Evolutionary conservation across 176 grass and related monocot species (phyloP).

Genomic region (Aegilops longissima): DNA sequence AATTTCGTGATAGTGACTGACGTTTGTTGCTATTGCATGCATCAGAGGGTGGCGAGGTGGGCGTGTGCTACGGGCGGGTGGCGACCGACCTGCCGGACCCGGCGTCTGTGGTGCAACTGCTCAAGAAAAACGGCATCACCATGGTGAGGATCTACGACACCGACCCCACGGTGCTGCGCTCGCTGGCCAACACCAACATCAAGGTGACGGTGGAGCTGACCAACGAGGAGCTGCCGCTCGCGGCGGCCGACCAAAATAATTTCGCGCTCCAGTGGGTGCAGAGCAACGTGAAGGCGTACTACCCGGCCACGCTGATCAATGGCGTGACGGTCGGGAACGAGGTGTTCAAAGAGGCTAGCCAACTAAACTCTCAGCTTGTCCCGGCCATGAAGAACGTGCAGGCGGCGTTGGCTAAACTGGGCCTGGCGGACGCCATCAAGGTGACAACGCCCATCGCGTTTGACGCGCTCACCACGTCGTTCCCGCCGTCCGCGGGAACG

Average conservation of each 20-base stretch:
- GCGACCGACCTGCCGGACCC: slow-evolving; percentile 52
- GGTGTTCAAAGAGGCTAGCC: slow-evolving; percentile 44
- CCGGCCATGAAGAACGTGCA: slow-evolving; percentile 54
- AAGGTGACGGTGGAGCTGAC: slow-evolving; percentile 49
- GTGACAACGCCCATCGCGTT: slow-evolving; percentile 55
- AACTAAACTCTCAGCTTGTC: slow-evolving; percentile 21
- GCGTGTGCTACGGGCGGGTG: slow-evolving; percentile 64
- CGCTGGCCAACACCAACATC: slow-evolving; percentile 50
- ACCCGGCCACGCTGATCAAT: slow-evolving; percentile 51
- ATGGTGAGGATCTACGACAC: slow-evolving; percentile 64
- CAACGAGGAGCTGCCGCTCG: slow-evolving; percentile 41
- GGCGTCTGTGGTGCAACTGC: slow-evolving; percentile 49
- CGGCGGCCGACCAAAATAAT: not conserved
- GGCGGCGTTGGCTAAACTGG: slow-evolving; percentile 22
- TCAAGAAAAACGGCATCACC: slow-evolving; percentile 44
- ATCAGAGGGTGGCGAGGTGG: slow-evolving; percentile 40
- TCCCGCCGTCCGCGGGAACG: slow-evolving; percentile 46
- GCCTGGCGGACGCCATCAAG: slow-evolving; percentile 55
- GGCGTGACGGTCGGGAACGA: slow-evolving; percentile 67
- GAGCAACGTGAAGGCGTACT: slow-evolving; percentile 35
- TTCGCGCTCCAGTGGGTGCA: slow-evolving; percentile 45
- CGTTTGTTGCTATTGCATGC: too few species aligned
- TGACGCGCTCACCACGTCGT: slow-evolving; percentile 37
- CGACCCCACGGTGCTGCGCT: slow-evolving; percentile 27
- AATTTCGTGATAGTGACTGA: too few species aligned